Percentiles rank a stretch among this genome's conserved stretches.
These are phyloP conservation scores for Serpula lacrymans DNA, from an alignment of 768 basidiomycete species.

Conservation along the genomic window DNA sequence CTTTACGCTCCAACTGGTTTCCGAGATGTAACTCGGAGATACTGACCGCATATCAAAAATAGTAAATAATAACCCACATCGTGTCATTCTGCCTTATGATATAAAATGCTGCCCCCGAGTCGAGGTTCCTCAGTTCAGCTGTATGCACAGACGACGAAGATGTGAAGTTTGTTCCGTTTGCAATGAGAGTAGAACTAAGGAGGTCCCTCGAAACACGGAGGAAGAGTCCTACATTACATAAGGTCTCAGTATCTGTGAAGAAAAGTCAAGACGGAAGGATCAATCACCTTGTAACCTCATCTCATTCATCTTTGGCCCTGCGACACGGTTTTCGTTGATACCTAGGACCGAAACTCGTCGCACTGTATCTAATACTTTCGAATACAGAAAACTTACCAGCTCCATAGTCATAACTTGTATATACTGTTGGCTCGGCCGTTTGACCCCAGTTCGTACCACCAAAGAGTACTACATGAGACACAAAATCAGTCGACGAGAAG, in stretches of 20 bases:
- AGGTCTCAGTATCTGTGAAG: neutral
- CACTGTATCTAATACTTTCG: neutral
- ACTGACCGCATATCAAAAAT: too few relatives aligned
- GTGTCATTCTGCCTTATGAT: constrained; percentile 45
- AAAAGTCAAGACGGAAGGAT: neutral
- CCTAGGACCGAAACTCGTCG: constrained; percentile 20
- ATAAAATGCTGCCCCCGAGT: constrained; percentile 46
- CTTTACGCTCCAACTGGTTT: too few relatives aligned
- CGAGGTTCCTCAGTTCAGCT: constrained; percentile 44
- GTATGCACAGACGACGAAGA: constrained; percentile 41
- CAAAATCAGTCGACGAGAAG: neutral
- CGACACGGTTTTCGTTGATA: constrained; percentile 52
- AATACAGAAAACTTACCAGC: constrained; percentile 29
- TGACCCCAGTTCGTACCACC: constrained; percentile 61
- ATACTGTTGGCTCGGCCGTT: constrained; percentile 50
- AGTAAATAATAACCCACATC: constrained; percentile 24
- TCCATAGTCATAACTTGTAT: constrained; percentile 56
- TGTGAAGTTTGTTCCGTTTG: constrained; percentile 49
- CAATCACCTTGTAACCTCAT: constrained; percentile 48
- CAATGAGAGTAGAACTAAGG: constrained; percentile 39
- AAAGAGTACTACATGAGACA: constrained; percentile 38
- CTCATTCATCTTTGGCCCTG: constrained; percentile 47
- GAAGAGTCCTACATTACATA: constrained; percentile 47
- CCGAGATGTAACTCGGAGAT: too few relatives aligned
- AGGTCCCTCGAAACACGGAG: constrained; percentile 50